phyloP scores from a whole-genome alignment of 176 grass and related monocot genomes.

The Avena insularis region DNA sequence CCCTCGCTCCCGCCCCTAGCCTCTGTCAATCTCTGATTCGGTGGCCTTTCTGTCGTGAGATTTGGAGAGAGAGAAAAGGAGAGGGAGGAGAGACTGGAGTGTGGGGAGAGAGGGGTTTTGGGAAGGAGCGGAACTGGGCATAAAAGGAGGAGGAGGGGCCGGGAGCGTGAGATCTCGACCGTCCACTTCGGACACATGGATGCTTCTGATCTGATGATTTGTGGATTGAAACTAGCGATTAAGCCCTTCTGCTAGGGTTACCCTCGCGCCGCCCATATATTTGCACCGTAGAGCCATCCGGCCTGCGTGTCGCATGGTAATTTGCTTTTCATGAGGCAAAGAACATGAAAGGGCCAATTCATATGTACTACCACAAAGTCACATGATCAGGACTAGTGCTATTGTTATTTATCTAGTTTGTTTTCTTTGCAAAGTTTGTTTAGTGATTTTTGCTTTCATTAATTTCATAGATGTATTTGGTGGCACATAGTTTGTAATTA shows the following conservation, averaged over 20 bases:
- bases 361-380: not conserved
- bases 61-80: constrained; percentile 23
- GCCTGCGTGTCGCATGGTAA: not conserved
- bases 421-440: not conserved
- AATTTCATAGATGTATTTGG: too few species aligned
- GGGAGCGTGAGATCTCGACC: constrained; percentile 28
- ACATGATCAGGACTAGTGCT: not conserved
- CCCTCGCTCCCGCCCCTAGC: constrained; percentile 21
- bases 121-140: constrained; percentile 9
- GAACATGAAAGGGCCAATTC: too few species aligned
- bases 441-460: not conserved
- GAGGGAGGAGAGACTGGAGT: constrained; percentile 9
- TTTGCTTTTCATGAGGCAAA: not conserved
- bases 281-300: not conserved
- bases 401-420: not conserved
- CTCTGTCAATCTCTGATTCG: constrained; percentile 12
- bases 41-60: constrained; percentile 9
- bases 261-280: not conserved
- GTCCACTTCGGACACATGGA: constrained; percentile 34
- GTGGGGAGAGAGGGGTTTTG: constrained; percentile 34
- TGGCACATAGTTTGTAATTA: not conserved
- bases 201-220: not conserved
- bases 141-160: constrained; percentile 36
- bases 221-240: not conserved
- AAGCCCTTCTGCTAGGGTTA: constrained; percentile 16